These are phyloP conservation scores for Setomelanomma holmii DNA, from an alignment of 2,329 filamentous ascomycete species.

Conservation along the genomic window DNA sequence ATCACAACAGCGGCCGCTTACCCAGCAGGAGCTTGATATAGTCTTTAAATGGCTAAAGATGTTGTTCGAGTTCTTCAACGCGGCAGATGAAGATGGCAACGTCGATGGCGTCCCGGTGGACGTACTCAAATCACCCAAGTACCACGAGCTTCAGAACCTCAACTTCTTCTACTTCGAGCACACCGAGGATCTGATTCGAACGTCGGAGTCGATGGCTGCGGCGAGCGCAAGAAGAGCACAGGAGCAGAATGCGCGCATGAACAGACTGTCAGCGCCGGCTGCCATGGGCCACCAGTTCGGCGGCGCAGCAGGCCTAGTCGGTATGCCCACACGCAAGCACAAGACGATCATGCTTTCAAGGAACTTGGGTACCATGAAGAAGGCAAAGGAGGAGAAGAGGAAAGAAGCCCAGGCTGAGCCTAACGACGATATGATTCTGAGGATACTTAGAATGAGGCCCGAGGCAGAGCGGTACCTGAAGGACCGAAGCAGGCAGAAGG, in stretches of 20 bases:
- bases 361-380: constrained; percentile 94
- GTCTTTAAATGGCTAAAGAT: constrained; percentile 94
- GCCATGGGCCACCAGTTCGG: constrained; percentile 60
- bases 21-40: constrained; percentile 87
- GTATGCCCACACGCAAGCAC: constrained; percentile 60
- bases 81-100: constrained; percentile 84
- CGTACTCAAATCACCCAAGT: constrained; percentile 95
- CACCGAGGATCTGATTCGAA: constrained; percentile 88
- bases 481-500: constrained; percentile 88
- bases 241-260: constrained; percentile 63
- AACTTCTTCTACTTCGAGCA: constrained; percentile 99
- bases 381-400: constrained; percentile 93
- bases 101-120: constrained; percentile 88
- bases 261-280: constrained; percentile 74
- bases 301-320: constrained; percentile 64
- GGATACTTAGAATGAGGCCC: constrained; percentile 92
- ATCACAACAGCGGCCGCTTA: constrained; percentile 82
- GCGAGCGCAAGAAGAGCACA: constrained; percentile 81
- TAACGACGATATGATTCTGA: constrained; percentile 96
- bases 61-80: constrained; percentile 94
- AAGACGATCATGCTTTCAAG: constrained; percentile 85
- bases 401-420: constrained; percentile 96
- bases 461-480: constrained; percentile 88
- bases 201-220: constrained; percentile 94
- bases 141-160: constrained; percentile 93